Evolutionary conservation across 83 land plant species (phyloP), one percentile per base, ranked within the genome.

Genomic region (Diphasiastrum complanatum): DNA sequence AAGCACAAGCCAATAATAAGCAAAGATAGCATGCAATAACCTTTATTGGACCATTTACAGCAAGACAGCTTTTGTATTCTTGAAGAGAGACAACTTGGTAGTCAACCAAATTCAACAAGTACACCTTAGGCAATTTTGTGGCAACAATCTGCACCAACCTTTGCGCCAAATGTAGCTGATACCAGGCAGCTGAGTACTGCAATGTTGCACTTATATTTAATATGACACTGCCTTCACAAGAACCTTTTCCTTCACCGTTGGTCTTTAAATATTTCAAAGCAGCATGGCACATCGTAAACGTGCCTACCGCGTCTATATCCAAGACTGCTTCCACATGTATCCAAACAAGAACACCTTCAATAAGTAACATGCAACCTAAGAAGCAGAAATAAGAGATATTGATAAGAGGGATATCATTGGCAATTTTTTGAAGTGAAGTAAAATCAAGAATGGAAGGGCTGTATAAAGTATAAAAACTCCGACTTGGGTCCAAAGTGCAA

Each of bases 111-210:
- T 5, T 12, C 4, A 68, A 46, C 30, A 41, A 48, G 22, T 11
- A 51, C 33, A 69, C 46, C 56, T 63, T 63, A 28, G 25, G 22
- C 60, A 64, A 27, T 20, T n/a, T 52, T 10, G 6, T 22, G 31
- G 33, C 31, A 50, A 57, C 5, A 23, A 2, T 22, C n/a, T 34
- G 54, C 68, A 45, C 64, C 14, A 38, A 89, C 99, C 99, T 89
- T 90, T 23, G 99, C 97, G 89, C 69, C 4, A 95, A 93, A 78
- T 89, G 99, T 46, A 89, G 84, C 70, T 95, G 99, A 57, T 89
- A 95, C 93, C 93, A 95, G 23, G 79, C 2, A 22, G 97, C 93
- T 47, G 93, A 65, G 51, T 86, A 95, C 62, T 95, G 97, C 40
- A 89, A 58, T 5, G 99, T 95, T 3, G 90, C 97, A 74, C 90